Base-by-base conservation (phyloP, 2,329 filamentous ascomycete species). In the Aspergillus piperis region DNA sequence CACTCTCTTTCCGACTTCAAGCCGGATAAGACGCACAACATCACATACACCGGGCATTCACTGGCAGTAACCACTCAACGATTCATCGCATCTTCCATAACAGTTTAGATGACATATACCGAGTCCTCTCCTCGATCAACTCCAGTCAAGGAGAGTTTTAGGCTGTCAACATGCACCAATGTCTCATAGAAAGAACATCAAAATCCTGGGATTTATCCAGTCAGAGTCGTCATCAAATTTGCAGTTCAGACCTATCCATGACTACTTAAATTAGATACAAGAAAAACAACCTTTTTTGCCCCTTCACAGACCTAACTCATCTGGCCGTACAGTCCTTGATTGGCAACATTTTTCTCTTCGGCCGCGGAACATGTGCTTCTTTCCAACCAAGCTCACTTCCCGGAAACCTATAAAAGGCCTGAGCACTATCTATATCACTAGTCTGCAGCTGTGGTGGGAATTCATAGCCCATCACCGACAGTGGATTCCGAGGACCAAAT, bases 381-480 rank as follows among this genome's bases (percentile, higher is more conserved):
- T 41, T 50, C 42, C 42, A 57, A 17, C 54, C 54, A 25, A 57
- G 54, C 21, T 13, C 5, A 32, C 27, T 51, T 41, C 54, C 54
- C 0, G 54, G 54, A 19, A 57, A 57, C 1, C 17, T 23, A 21
- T 57, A 57, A 32, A 57, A 57, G n/a, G 54, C 47, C 32, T 50
- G 30, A 19, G 44, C 54, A 32, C 44, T 57, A 17, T 59, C 57
- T 27, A 19, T 32, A 47, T 59, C 57, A 11, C 39, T 44, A 8
- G 23, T 39, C 41, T 54, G 57, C 13, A 59, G n/a, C 23, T 27
- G 50, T 5, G 57, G 57, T 8, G 57, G 57, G 15, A 59, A 59
- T 39, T 59, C 57, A 19, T 50, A 54, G 8, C 41, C 57, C 57
- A 59, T 59, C 10, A 59, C 57, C 8, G 57, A 59, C 13, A 49